These are phyloP conservation scores for Cicer arietinum DNA, from an alignment of 306 rosid genomes.

Conservation along the genomic window DNA sequence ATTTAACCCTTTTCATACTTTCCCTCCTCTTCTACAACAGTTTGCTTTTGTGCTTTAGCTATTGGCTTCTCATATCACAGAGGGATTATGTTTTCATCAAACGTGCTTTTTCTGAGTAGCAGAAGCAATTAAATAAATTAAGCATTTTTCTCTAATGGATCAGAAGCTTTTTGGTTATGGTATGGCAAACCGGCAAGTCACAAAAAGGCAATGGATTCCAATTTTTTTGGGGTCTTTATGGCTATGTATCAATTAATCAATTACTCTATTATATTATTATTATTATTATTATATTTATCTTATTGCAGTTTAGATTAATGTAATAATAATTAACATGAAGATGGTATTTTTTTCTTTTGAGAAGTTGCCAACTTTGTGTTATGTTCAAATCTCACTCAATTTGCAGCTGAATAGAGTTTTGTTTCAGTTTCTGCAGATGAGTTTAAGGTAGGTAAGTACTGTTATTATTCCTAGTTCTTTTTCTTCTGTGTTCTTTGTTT, in stretches of 20 bases:
- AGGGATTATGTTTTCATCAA: slow-evolving; percentile 16
- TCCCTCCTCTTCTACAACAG: slow-evolving; percentile 50
- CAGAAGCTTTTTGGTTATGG: slow-evolving; percentile 54
- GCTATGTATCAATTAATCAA: slow-evolving; percentile 41
- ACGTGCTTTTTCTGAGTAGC: slow-evolving; percentile 32
- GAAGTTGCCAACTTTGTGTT: slow-evolving; percentile 48
- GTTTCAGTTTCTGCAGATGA: slow-evolving; percentile 51
- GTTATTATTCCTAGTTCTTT: slow-evolving; percentile 25
- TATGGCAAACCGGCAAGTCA: slow-evolving; percentile 92
- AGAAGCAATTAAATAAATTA: slow-evolving; percentile 39
- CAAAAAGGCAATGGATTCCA: slow-evolving; percentile 76
- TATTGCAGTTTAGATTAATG: slow-evolving; percentile 34
- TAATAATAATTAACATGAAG: slow-evolving; percentile 54
- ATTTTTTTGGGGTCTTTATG: slow-evolving; percentile 49
- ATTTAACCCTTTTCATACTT: slow-evolving; percentile 39
- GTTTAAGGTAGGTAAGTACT: slow-evolving; percentile 46
- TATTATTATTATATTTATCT: slow-evolving; percentile 21
- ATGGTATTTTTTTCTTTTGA: slow-evolving; percentile 40
- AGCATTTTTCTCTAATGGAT: slow-evolving; percentile 42
- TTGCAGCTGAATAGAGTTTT: slow-evolving; percentile 50
- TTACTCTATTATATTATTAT: background rate
- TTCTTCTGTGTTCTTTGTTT: slow-evolving; percentile 23
- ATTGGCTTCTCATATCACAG: slow-evolving; percentile 45
- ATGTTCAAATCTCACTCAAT: slow-evolving; percentile 39
- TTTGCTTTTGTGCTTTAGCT: slow-evolving; percentile 60